phyloP scores from a whole-genome alignment of 164 flowering plant species.

The Stephania yunnanensis region DNA sequence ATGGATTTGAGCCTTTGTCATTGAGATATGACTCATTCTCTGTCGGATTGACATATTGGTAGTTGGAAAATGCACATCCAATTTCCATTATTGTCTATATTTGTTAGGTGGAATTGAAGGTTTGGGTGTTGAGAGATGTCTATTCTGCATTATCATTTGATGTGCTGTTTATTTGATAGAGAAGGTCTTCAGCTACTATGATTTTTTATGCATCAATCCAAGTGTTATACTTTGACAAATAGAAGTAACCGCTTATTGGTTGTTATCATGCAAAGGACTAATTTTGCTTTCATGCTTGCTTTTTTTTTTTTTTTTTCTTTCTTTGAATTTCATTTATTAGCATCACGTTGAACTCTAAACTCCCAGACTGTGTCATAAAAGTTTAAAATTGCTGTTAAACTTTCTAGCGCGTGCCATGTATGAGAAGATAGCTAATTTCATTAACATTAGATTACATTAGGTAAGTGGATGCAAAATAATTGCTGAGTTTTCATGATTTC shows the following conservation, averaged over 20 bases:
- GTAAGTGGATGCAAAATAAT: too few relatives aligned
- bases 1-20: not conserved
- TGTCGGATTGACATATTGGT: not conserved
- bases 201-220: not conserved
- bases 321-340: too few relatives aligned
- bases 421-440: too few relatives aligned
- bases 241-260: not conserved
- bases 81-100: not conserved
- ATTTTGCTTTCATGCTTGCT: too few relatives aligned
- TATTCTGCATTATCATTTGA: not conserved
- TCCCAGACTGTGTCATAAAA: too few relatives aligned
- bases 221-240: not conserved
- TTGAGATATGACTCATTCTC: not conserved
- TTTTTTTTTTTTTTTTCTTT: too few relatives aligned
- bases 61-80: not conserved
- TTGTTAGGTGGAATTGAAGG: not conserved
- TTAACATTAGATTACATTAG: too few relatives aligned
- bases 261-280: not conserved
- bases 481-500: too few relatives aligned
- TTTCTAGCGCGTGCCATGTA: too few relatives aligned
- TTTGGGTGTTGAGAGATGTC: not conserved
- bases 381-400: too few relatives aligned
- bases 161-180: not conserved
- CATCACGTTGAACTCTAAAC: too few relatives aligned
- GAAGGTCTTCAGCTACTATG: not conserved